A percentile compares a stretch with the other conserved stretches of the same genome.
These are phyloP conservation scores for Chaetomium cochliodes DNA, from an alignment of 495 filamentous ascomycete species.

Conservation along the genomic window DNA sequence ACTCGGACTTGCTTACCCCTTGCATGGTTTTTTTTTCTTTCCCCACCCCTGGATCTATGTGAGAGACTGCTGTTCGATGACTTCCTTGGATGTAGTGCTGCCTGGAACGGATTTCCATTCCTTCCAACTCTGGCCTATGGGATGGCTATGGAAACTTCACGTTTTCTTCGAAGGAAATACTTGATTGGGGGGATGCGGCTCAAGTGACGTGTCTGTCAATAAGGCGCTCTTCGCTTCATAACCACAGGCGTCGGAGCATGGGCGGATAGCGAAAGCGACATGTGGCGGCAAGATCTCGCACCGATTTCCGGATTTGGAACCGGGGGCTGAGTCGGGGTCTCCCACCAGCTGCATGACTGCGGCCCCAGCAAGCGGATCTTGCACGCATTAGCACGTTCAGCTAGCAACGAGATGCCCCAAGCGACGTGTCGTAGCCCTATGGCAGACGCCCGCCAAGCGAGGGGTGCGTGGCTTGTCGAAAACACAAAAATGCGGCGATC, in stretches of 20 bases:
- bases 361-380: constrained; percentile 1
- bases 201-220: neutral
- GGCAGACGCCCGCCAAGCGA: neutral
- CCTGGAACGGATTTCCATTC: neutral
- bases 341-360: constrained; percentile 1
- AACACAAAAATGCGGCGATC: neutral
- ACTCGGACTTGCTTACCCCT: too few species aligned
- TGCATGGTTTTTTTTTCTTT: too few species aligned
- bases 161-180: too few species aligned
- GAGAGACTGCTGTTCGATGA: neutral
- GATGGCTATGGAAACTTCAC: too few species aligned
- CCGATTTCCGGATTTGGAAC: constrained; percentile 13
- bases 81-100: neutral
- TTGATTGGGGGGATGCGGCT: neutral
- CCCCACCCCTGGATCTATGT: neutral
- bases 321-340: constrained; percentile 2
- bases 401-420: neutral
- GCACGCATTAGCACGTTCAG: constrained; percentile 6
- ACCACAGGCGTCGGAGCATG: too few species aligned
- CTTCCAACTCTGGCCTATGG: too few species aligned
- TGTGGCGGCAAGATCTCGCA: constrained; percentile 14
- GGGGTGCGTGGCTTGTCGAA: neutral
- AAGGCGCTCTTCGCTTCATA: neutral
- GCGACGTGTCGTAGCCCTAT: constrained; percentile 10
- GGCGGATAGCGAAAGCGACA: neutral